Evolutionary conservation across 148 eudicot species (phyloP).

Genomic region (Fagopyrum esculentum): DNA sequence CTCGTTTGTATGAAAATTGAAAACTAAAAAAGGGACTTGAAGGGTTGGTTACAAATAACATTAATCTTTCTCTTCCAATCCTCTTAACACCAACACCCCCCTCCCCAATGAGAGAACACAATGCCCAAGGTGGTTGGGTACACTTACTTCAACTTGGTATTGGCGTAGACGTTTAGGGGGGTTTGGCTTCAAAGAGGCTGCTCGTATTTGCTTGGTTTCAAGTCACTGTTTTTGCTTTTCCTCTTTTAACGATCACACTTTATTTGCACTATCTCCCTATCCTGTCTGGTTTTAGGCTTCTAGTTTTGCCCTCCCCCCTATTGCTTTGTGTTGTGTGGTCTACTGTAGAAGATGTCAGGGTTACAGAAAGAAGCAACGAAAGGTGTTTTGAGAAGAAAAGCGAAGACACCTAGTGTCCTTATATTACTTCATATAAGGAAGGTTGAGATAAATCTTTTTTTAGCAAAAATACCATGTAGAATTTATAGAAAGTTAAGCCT

Average conservation of each 20-base stretch:
- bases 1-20: not conserved
- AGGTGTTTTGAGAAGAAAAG: too few species aligned
- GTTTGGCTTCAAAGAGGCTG: not conserved
- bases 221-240: not conserved
- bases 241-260: too few species aligned
- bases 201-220: not conserved
- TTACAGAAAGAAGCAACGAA: too few species aligned
- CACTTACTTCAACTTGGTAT: not conserved
- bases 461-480: not conserved
- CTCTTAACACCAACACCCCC: not conserved
- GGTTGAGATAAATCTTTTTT: not conserved
- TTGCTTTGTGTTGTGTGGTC: not conserved
- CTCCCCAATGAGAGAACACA: not conserved
- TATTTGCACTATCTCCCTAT: not conserved
- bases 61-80: not conserved
- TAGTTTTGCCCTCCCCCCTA: not conserved
- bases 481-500: not conserved
- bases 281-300: not conserved
- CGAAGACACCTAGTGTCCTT: too few species aligned
- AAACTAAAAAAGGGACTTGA: not conserved
- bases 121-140: not conserved
- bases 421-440: too few species aligned
- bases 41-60: not conserved
- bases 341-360: not conserved
- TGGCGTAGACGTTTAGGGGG: not conserved